phyloP scores from a whole-genome alignment of 2,329 filamentous ascomycete genomes.

The Tympanopsis confertula region DNA sequence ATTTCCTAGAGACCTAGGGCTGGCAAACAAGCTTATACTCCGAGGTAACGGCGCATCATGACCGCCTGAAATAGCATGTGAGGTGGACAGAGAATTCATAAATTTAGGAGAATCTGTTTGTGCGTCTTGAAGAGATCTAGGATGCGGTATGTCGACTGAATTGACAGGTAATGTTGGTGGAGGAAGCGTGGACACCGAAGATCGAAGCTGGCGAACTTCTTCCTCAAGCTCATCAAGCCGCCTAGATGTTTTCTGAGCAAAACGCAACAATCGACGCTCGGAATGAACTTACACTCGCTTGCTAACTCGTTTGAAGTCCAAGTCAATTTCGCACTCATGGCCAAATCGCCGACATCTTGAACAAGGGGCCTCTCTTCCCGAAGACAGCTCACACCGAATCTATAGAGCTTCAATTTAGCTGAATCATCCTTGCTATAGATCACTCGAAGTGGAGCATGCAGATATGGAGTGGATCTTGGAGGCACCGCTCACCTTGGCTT shows the following conservation, averaged over 20 bases:
- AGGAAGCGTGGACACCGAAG: no score
- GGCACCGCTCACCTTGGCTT: not conserved
- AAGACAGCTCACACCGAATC: not conserved
- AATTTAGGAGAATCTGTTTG: not conserved
- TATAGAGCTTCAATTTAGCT: not conserved
- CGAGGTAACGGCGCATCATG: not conserved
- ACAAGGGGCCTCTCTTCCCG: not conserved
- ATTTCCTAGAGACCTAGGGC: not conserved
- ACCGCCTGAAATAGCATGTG: not conserved
- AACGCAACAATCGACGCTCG: not conserved
- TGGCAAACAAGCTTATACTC: not conserved
- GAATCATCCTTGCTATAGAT: not conserved
- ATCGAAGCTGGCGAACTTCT: not conserved
- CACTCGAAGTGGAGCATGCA: no score
- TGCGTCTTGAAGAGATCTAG: not conserved
- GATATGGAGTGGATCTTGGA: no score
- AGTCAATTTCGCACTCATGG: not conserved
- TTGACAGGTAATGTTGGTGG: no score
- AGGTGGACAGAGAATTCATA: not conserved
- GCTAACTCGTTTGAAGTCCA: not conserved
- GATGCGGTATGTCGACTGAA: not conserved
- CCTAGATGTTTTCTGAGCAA: not conserved
- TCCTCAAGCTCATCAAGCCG: not conserved
- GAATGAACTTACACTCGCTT: not conserved
- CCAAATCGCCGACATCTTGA: not conserved